A percentile compares a stretch with the other conserved stretches of the same genome.
Evolutionary conservation across 768 basidiomycete genomes (phyloP).

Genomic region (Russula sp.): DNA sequence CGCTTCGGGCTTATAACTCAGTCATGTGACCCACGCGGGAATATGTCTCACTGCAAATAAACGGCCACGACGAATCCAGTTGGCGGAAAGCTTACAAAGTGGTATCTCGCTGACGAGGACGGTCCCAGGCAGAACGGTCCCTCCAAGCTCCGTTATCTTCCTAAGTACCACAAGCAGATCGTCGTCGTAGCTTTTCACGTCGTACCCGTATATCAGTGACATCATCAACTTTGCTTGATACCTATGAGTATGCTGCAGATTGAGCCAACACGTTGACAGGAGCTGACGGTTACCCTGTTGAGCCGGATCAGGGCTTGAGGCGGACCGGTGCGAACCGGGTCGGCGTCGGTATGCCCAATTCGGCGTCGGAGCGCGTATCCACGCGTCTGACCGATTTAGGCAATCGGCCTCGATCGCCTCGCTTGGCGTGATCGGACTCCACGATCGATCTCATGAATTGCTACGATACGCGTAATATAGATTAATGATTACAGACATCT

Average conservation of each 20-base stretch:
- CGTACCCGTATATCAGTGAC: constrained; percentile 7
- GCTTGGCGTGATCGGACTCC: too few relatives aligned
- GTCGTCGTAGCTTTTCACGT: constrained; percentile 5
- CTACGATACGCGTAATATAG: too few relatives aligned
- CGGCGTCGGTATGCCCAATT: too few relatives aligned
- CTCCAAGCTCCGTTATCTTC: constrained; percentile 9
- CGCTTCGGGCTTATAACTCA: constrained; percentile 5
- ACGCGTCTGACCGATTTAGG: too few relatives aligned
- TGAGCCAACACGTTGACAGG: not conserved
- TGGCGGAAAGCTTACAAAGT: not conserved
- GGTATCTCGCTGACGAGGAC: constrained; percentile 10
- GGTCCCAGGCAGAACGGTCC: constrained; percentile 3
- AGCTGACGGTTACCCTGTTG: not conserved
- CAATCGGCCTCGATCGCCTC: too few relatives aligned
- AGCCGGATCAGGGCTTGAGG: too few relatives aligned
- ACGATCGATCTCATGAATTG: too few relatives aligned
- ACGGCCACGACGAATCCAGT: too few relatives aligned
- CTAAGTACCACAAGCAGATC: not conserved
- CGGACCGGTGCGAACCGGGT: too few relatives aligned
- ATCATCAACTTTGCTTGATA: constrained; percentile 9
- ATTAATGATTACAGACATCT: too few relatives aligned
- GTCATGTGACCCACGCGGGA: constrained; percentile 6
- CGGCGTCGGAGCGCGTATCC: too few relatives aligned
- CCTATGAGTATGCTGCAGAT: not conserved
- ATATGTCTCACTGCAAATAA: not conserved